These are phyloP conservation scores for Marchantia polymorpha DNA, from an alignment of 225 moss, liverwort and hornwort genomes.

Conservation along the genomic window DNA sequence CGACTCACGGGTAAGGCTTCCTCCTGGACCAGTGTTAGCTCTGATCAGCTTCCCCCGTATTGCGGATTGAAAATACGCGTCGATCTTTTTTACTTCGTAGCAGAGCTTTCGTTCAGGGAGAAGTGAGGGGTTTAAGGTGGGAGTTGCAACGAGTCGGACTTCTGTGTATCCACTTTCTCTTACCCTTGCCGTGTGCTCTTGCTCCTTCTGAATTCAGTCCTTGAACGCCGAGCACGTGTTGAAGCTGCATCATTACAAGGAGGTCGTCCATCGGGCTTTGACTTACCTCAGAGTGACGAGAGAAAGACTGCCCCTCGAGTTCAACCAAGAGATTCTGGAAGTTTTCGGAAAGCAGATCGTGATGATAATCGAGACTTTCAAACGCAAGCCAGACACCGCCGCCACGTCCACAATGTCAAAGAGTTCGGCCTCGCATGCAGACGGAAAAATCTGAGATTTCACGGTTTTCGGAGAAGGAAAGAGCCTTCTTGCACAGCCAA, in stretches of 20 bases:
- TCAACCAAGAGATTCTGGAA: constrained; percentile 24
- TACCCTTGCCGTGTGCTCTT: not conserved
- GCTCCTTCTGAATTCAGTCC: constrained; percentile 6
- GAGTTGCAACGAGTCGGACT: not conserved
- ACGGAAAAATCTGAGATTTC: not conserved
- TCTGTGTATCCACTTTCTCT: not conserved
- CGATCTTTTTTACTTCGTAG: too few relatives aligned
- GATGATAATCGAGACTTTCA: constrained; percentile 36
- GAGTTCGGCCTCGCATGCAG: not conserved
- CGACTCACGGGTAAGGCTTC: constrained; percentile 29
- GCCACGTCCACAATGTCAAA: not conserved
- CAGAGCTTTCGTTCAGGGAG: not conserved
- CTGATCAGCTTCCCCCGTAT: too few relatives aligned
- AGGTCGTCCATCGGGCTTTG: constrained; percentile 27
- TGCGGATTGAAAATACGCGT: too few relatives aligned
- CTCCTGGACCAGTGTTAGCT: not conserved
- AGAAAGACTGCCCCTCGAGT: constrained; percentile 35
- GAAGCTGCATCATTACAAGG: constrained; percentile 32
- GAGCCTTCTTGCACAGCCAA: not conserved
- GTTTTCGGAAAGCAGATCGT: constrained; percentile 25
- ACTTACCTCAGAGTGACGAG: constrained; percentile 28
- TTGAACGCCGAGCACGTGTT: constrained; percentile 26
- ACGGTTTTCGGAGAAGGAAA: not conserved
- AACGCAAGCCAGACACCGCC: constrained; percentile 20
- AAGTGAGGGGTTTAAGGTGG: not conserved